Percentiles rank a stretch among this genome's conserved stretches.
Conservation (phyloP, 2,329 filamentous ascomycete genomes). For the Apiospora malaysiana region DNA sequence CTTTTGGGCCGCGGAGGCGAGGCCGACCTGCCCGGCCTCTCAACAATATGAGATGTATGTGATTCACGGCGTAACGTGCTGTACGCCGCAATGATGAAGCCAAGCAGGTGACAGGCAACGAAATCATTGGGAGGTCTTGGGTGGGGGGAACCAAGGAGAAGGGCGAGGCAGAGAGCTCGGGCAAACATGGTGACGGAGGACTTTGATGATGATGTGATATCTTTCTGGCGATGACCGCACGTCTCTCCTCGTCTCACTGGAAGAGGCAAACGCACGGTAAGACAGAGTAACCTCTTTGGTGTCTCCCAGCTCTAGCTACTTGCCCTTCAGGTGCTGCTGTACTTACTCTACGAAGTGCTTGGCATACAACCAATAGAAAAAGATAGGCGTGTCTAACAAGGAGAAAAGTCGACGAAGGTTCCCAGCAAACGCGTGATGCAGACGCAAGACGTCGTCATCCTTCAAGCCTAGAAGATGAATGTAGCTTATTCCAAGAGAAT, state of each 20-base stretch:
- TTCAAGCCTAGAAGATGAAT: neutral
- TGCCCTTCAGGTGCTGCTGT: neutral
- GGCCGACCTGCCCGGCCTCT: neutral
- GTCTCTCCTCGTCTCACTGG: constrained; percentile 32
- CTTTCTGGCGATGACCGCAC: constrained; percentile 30
- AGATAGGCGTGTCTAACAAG: neutral
- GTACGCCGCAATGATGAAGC: neutral
- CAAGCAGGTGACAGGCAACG: constrained; percentile 30
- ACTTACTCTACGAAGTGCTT: neutral
- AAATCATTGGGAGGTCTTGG: constrained; percentile 18
- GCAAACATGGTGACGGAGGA: constrained; percentile 32
- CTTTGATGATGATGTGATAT: neutral
- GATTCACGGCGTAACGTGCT: constrained; percentile 6
- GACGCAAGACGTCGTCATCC: neutral
- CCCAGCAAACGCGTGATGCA: neutral
- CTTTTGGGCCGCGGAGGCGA: neutral
- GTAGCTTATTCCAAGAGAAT: neutral
- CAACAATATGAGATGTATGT: constrained; percentile 1
- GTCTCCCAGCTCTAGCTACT: neutral
- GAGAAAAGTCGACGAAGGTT: neutral
- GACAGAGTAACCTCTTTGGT: constrained; percentile 27
- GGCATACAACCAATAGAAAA: neutral
- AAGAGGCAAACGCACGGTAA: constrained; percentile 38
- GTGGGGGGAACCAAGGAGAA: neutral
- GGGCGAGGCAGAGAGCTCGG: constrained; percentile 6